phyloP scores from a whole-genome alignment of 2,329 filamentous ascomycete genomes.

The Fusarium nurragi region DNA sequence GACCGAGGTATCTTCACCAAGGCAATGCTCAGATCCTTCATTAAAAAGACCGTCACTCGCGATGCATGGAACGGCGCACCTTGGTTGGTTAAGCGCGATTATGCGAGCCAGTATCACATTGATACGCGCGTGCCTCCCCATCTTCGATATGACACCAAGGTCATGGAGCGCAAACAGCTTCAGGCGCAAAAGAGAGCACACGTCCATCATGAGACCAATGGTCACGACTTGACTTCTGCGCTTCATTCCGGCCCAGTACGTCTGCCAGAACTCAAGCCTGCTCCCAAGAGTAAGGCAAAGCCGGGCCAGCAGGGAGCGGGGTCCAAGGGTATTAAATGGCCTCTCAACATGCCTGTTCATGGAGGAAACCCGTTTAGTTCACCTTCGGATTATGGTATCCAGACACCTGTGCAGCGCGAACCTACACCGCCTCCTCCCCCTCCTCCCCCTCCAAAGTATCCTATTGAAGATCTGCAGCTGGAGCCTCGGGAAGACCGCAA shows the following conservation, averaged over 20 bases:
- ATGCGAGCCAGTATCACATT: conserved; percentile 86
- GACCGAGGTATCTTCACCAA: conserved; percentile 96
- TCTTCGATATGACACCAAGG: conserved; percentile 81
- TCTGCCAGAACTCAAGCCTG: conserved; percentile 78
- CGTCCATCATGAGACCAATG: conserved; percentile 57
- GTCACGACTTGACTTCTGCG: conserved; percentile 47
- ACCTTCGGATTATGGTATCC: conserved; percentile 55
- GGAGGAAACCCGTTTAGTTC: conserved; percentile 60
- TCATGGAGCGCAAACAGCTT: conserved; percentile 78
- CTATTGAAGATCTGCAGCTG: conserved; percentile 92
- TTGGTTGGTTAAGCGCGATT: conserved; percentile 90
- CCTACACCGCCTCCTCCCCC: conserved; percentile 68
- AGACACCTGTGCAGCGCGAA: conserved; percentile 41
- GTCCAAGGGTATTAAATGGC: conserved; percentile 58
- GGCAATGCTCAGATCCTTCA: conserved; percentile 89
- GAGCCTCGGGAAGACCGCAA: conserved; percentile 71
- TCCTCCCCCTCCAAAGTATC: conserved; percentile 87
- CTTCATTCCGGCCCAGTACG: conserved; percentile 60
- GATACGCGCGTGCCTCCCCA: conserved; percentile 86
- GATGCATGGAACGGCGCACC: conserved; percentile 97
- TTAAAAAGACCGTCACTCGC: conserved; percentile 91
- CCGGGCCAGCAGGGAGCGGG: conserved; percentile 46
- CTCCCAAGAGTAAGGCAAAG: conserved; percentile 74
- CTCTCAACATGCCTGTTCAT: conserved; percentile 44
- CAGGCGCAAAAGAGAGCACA: conserved; percentile 71